These are phyloP conservation scores for Plasmodium falciparum DNA, from an alignment of 169 alveolate species.

Conservation along the genomic window DNA sequence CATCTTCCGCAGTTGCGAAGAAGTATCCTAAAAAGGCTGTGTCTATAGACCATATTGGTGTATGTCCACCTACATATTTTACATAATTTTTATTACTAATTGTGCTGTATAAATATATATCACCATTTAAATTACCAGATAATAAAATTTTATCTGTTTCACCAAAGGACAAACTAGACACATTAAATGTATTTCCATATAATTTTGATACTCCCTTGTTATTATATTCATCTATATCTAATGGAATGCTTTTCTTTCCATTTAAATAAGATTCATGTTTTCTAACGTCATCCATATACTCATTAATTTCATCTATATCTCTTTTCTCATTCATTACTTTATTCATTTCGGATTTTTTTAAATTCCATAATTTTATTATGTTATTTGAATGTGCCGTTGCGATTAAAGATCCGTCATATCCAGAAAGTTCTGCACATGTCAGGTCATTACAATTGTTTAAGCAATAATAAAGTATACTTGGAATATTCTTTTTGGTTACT, in stretches of 20 bases:
- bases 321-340: slow-evolving; percentile 46
- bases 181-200: slow-evolving; percentile 56
- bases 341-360: slow-evolving; percentile 51
- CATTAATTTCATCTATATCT: background rate
- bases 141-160: slow-evolving; percentile 73
- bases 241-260: slow-evolving; percentile 18
- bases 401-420: slow-evolving; percentile 69
- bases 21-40: slow-evolving; percentile 72
- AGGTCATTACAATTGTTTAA: slow-evolving; percentile 68
- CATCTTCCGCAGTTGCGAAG: slow-evolving; percentile 69
- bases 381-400: slow-evolving; percentile 76
- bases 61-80: slow-evolving; percentile 71
- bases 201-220: slow-evolving; percentile 60
- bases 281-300: slow-evolving; percentile 8
- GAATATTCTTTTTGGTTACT: slow-evolving; percentile 71
- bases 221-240: slow-evolving; percentile 43
- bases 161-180: slow-evolving; percentile 71
- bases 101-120: slow-evolving; percentile 68
- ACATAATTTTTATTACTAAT: slow-evolving; percentile 73
- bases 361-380: slow-evolving; percentile 68
- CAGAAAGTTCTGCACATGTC: slow-evolving; percentile 76
- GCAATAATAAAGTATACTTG: slow-evolving; percentile 72
- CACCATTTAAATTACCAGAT: slow-evolving; percentile 76
- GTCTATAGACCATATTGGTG: slow-evolving; percentile 74
- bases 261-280: slow-evolving; percentile 24